These are phyloP conservation scores for Medicago arabica DNA, from an alignment of 306 rosid genomes.

Conservation along the genomic window DNA sequence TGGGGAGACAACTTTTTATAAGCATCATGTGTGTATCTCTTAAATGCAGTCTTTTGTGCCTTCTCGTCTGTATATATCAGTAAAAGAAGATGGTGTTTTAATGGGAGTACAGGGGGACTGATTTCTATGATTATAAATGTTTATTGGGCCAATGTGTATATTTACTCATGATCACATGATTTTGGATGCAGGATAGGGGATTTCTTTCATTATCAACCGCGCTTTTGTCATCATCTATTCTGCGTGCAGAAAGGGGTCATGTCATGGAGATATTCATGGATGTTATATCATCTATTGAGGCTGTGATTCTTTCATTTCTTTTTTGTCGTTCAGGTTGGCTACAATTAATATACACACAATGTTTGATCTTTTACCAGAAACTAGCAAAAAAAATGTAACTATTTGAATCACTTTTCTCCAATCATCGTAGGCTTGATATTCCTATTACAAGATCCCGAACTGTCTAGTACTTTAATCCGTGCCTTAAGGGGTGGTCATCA, in stretches of 20 bases:
- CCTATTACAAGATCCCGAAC: conserved; percentile 85
- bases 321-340: conserved; percentile 87
- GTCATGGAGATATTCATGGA: conserved; percentile 72
- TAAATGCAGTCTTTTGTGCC: conserved; percentile 17
- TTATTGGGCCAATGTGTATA: conserved; percentile 6
- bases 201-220: conserved; percentile 96
- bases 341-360: conserved; percentile 26
- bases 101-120: conserved; percentile 25
- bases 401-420: conserved; percentile 41
- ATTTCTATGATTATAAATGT: conserved; percentile 16
- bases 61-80: conserved; percentile 6
- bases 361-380: conserved; percentile 40
- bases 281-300: conserved; percentile 82
- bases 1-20: conserved; percentile 27
- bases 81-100: conserved; percentile 34
- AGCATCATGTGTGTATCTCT: background rate
- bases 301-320: conserved; percentile 83
- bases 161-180: conserved; percentile 19
- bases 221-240: conserved; percentile 70
- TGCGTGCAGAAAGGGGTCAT: conserved; percentile 68
- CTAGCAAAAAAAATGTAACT: conserved; percentile 25
- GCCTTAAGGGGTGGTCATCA: conserved; percentile 71
- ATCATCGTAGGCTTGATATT: conserved; percentile 76
- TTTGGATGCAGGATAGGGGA: conserved; percentile 83
- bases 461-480: conserved; percentile 74